A percentile compares a stretch with the other conserved stretches of the same genome.
Evolutionary conservation across 2,329 filamentous ascomycete species (phyloP).

Genomic region (Metarhizium rileyi): DNA sequence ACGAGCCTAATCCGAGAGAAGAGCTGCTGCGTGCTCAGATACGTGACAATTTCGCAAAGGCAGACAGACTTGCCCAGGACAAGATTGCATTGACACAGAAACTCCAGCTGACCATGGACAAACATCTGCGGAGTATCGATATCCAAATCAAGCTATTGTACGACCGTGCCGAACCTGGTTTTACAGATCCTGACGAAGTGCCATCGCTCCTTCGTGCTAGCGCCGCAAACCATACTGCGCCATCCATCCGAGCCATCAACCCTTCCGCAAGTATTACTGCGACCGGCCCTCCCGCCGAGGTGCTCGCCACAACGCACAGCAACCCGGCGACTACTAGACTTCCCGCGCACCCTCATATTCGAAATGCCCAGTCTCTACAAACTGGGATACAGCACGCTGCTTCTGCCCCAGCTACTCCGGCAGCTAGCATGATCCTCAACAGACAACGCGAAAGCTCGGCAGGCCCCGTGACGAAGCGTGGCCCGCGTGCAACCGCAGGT

Average conservation of each 20-base stretch:
- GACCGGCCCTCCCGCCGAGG: conserved; percentile 16
- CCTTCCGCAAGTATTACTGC: conserved; percentile 26
- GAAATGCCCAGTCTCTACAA: conserved; percentile 39
- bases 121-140: conserved; percentile 54
- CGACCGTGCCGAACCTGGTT: conserved; percentile 51
- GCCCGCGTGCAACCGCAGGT: conserved; percentile 37
- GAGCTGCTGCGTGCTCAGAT: conserved; percentile 57
- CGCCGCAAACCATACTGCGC: conserved; percentile 39
- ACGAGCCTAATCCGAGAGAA: conserved; percentile 67
- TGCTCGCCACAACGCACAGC: conserved; percentile 22
- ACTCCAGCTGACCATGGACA: conserved; percentile 48
- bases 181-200: conserved; percentile 51
- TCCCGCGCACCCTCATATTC: conserved; percentile 35
- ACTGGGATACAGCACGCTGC: conserved; percentile 28
- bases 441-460: conserved; percentile 50
- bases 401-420: conserved; percentile 51
- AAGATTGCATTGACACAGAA: conserved; percentile 64
- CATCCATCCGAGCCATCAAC: conserved; percentile 32
- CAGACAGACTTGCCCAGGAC: conserved; percentile 62
- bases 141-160: conserved; percentile 51
- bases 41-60: conserved; percentile 55
- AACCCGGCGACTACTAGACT: conserved; percentile 33
- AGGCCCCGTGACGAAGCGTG: conserved; percentile 47
- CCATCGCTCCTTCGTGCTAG: conserved; percentile 52
- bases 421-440: conserved; percentile 49